Evolutionary conservation across 1,284 basidiomycete species (phyloP), one percentile per base, ranked within the genome.

Genomic region (Earliella scabrosa): DNA sequence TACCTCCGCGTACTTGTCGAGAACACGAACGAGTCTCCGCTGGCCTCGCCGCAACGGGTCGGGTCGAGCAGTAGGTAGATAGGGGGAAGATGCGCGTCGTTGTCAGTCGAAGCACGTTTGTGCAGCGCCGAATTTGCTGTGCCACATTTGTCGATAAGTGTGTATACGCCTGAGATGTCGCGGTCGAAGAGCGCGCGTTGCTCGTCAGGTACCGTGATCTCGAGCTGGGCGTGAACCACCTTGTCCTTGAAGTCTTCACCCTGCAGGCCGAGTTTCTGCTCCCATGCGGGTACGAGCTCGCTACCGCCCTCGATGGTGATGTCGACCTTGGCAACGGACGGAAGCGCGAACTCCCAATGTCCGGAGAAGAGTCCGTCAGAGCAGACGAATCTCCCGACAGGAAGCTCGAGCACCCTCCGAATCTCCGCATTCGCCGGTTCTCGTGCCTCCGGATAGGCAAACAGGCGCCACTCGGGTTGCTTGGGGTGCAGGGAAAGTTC

Each of bases 41-140:
- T 77, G 0, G 85, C 75, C 51, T 89, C 86, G 11, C 90, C 90
- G 36, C 87, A 92, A 0, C 93, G 82, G 38, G 89, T 86, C 8
- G 95, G 92, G 68, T 97, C 93, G 40, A 95, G 78, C 68, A 96
- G 82, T 75, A 97, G 78, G 77, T 88, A 97, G 9, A 97, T 67
- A 0, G 86, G 82, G 0, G 90, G 85, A 23, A 86, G 72, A 4
- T 71, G 68, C 0, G 53, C 64, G 20, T 87, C 83, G 11, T 75
- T 75, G 0, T 71, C 60, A 4, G 73, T 72, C 20, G 71, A 47
- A 31, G 77, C 70, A 59, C 84, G 88, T 71, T 84, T 86, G 73
- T 97, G 94, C 35, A 98, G 77, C n/a, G 92, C 90, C 24, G 82
- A 82, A 68, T 92, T 93, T 1, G 96, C 93, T 0, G 93, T 95